Evolutionary conservation across 2,329 filamentous ascomycete species (phyloP).

Genomic region (Periconia digitata): DNA sequence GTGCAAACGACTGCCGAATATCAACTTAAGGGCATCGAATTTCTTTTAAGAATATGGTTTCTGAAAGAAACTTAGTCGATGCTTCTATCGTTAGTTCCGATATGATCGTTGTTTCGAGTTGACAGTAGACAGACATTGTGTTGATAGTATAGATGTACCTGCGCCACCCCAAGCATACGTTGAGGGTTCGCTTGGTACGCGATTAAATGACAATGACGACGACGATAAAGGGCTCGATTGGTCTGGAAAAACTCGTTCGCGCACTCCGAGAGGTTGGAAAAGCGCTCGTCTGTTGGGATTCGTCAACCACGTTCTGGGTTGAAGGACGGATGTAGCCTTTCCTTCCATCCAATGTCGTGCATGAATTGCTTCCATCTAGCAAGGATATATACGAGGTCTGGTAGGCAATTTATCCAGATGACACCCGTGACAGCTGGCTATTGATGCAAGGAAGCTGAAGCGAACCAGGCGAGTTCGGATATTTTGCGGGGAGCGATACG

Average conservation of each 20-base stretch:
- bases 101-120: conserved; percentile 14
- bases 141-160: conserved; percentile 3
- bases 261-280: neutral
- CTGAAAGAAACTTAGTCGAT: neutral
- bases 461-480: neutral
- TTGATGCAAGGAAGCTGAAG: conserved; percentile 4
- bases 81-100: neutral
- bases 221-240: neutral
- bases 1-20: conserved; percentile 1
- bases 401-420: conserved; percentile 12
- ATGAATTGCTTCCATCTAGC: neutral
- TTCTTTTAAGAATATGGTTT: neutral
- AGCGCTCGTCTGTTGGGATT: neutral
- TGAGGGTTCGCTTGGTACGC: neutral
- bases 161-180: conserved; percentile 10
- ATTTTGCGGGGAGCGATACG: conserved; percentile 16
- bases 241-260: neutral
- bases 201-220: neutral
- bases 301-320: neutral
- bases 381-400: conserved; percentile 4
- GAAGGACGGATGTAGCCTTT: conserved; percentile 4
- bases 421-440: neutral
- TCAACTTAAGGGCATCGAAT: neutral
- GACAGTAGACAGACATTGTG: conserved; percentile 18
- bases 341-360: conserved; percentile 3